Conservation (phyloP, 2,329 filamentous ascomycete genomes). For the Massarina eburnea region DNA sequence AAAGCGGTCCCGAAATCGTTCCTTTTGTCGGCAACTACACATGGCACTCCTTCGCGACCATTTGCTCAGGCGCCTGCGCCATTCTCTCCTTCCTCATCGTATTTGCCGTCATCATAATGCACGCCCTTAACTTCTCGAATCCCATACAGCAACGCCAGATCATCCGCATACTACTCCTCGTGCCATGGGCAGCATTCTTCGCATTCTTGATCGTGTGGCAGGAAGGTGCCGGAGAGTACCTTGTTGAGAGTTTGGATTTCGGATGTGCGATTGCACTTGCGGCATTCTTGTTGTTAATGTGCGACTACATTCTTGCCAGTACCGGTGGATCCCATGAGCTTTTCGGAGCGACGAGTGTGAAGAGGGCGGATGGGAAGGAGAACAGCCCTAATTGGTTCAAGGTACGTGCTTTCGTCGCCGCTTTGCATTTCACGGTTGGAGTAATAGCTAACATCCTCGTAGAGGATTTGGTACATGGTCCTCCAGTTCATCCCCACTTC, state of each 20-base stretch:
- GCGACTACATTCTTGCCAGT: conserved; percentile 31
- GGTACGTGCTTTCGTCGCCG: conserved; percentile 11
- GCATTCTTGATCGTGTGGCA: conserved; percentile 18
- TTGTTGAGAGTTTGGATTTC: conserved; percentile 22
- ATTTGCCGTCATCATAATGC: conserved; percentile 9
- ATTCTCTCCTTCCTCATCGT: conserved; percentile 12
- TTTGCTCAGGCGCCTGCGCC: conserved; percentile 15
- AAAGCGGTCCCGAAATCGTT: conserved; percentile 9
- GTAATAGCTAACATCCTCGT: conserved; percentile 3
- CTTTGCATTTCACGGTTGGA: neutral
- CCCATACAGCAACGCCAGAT: conserved; percentile 24
- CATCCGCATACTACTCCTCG: conserved; percentile 20
- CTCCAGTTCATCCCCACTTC: conserved; percentile 35
- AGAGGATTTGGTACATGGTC: conserved; percentile 34
- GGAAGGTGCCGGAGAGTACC: conserved; percentile 14
- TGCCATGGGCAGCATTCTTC: conserved; percentile 21
- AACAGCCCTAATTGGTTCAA: conserved; percentile 29
- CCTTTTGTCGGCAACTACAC: conserved; percentile 17
- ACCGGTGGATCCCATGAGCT: conserved; percentile 30
- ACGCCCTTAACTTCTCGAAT: conserved; percentile 19
- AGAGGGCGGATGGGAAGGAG: conserved; percentile 10
- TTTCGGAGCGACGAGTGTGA: conserved; percentile 22
- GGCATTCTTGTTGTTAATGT: conserved; percentile 33
- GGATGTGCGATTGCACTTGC: conserved; percentile 33
- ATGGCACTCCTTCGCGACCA: conserved; percentile 18